Evolutionary conservation across 805 yeast species (phyloP), one percentile per base, ranked within the genome.

Genomic region (Lipomyces oligophaga): DNA sequence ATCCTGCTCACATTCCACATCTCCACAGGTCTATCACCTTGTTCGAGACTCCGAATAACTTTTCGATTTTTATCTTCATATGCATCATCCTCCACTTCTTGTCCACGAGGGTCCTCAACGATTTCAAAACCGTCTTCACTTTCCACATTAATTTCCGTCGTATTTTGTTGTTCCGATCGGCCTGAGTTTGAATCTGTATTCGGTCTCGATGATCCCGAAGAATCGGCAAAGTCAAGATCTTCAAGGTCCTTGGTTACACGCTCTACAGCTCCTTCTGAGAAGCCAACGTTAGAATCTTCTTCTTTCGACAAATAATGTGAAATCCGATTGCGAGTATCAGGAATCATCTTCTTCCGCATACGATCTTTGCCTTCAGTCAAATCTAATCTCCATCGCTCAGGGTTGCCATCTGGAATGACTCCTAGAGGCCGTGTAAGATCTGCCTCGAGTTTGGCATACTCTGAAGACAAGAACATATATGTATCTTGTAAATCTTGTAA

Each of bases 1-100:
- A 88, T 77, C 39, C 80, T 78, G 44, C 89, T 78, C 1, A 84
- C 79, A 61, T 87, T 87, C 81, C 85, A 81, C 15, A 87, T 66
- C 11, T 77, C 77, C n/a, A 69, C 74, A 20, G 88, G 84, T 37
- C 73, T 74, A 61, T 87, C 96, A 13, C 84, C 84, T 41, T 78
- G 74, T 55, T 68, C 79, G 44, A 87, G 66, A 57, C 85, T 76
- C 47, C 89, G 73, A 18, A 86, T 66, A 0, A 87, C 82, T 58
- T 81, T 83, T 45, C 95, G 67, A 61, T 86, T 85, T 57, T 78
- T 79, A 61, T 85, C 94, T 52, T 80, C 55, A 59, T 69, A 46
- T 18, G 53, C 55, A 27, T 54, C 58, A 19, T 55, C 60, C 7
- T 58, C 63, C 32, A 50, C 56, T 24, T 51, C 51, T 16, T 54